Conservation (phyloP, 176 grass and related monocot genomes). For the Poa pratensis region DNA sequence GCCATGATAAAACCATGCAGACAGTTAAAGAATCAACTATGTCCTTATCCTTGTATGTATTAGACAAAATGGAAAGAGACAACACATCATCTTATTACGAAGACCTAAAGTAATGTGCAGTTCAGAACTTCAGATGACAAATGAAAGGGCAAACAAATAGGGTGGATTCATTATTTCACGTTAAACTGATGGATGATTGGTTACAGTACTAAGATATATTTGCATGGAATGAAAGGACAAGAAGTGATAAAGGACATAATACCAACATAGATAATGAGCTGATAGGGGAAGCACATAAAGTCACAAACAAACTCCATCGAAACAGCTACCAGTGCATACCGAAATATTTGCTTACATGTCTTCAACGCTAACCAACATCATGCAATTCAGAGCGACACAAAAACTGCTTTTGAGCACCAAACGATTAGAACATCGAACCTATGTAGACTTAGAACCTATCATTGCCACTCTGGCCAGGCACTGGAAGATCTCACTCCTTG, state of each 20-base stretch:
- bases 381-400: not conserved
- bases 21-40: not conserved
- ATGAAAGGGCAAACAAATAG: not conserved
- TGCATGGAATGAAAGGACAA: not conserved
- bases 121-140: not conserved
- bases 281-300: not conserved
- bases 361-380: not conserved
- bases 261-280: not conserved
- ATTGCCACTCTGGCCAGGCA: not conserved
- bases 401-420: not conserved
- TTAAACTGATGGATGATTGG: not conserved
- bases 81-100: not conserved
- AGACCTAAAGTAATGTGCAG: not conserved
- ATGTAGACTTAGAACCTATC: not conserved
- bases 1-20: not conserved
- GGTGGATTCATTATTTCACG: not conserved
- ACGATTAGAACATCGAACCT: not conserved
- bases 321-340: not conserved
- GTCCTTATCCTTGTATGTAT: not conserved
- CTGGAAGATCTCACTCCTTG: not conserved
- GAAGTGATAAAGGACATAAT: not conserved
- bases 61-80: not conserved
- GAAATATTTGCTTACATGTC: not conserved
- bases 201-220: not conserved
- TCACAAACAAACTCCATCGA: not conserved